Conservation (phyloP, 768 basidiomycete species). For the Scleroderma bovista region DNA sequence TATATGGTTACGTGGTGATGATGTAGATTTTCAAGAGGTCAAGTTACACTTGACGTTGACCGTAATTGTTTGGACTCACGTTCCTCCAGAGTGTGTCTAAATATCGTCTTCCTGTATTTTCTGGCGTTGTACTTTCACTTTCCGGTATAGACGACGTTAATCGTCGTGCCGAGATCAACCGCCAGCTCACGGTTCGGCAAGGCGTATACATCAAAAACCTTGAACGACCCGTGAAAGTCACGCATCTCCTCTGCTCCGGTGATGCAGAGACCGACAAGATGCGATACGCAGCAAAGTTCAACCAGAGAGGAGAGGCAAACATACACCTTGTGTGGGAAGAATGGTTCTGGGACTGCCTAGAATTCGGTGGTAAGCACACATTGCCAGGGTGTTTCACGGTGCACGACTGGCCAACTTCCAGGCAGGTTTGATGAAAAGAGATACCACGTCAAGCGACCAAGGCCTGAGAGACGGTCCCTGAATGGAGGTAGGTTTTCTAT, state of each 20-base stretch:
- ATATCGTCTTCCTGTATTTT: conserved; percentile 71
- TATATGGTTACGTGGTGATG: conserved; percentile 75
- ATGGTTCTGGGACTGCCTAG: conserved; percentile 93
- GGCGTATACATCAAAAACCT: conserved; percentile 73
- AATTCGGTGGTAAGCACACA: conserved; percentile 52
- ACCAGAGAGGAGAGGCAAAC: conserved; percentile 58
- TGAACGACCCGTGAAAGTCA: conserved; percentile 73
- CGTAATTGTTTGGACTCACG: conserved; percentile 8
- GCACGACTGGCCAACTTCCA: conserved; percentile 16
- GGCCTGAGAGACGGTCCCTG: conserved; percentile 47
- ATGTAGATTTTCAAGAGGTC: conserved; percentile 64
- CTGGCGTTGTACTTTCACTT: conserved; percentile 60
- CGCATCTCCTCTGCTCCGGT: conserved; percentile 78
- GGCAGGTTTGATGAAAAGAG: conserved; percentile 59
- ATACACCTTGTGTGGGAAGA: conserved; percentile 89
- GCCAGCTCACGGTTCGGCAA: conserved; percentile 50
- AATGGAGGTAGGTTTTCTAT: conserved; percentile 15
- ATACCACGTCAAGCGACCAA: conserved; percentile 55
- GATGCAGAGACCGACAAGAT: conserved; percentile 70
- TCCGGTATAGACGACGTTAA: conserved; percentile 69
- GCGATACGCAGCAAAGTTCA: conserved; percentile 72
- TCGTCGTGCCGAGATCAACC: conserved; percentile 58
- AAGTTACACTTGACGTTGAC: not conserved
- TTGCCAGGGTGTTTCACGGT: not conserved
- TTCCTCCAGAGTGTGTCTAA: conserved; percentile 45